phyloP scores from a whole-genome alignment of 2,329 filamentous ascomycete species.

The Aureobasidium sp. region DNA sequence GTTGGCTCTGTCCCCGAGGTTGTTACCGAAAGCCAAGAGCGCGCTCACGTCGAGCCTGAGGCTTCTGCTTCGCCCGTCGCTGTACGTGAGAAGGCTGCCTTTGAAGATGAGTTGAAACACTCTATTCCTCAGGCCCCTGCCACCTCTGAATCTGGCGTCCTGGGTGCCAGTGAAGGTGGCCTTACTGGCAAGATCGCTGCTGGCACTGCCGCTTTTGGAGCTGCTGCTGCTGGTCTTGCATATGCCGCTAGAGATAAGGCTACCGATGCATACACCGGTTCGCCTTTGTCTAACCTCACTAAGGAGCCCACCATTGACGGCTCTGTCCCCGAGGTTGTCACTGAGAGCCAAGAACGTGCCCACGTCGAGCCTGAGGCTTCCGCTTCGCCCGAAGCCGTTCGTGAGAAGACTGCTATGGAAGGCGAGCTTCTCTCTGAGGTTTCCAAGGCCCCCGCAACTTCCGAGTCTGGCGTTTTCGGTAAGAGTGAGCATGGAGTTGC shows the following conservation, averaged over 20 bases:
- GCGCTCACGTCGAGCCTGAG: conserved; percentile 54
- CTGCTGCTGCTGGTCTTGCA: conserved; percentile 29
- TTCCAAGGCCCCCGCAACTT: conserved; percentile 27
- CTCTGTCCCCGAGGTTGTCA: conserved; percentile 52
- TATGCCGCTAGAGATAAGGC: conserved; percentile 25
- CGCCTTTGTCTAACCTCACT: not conserved
- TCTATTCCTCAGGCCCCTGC: conserved; percentile 39
- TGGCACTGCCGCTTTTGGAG: conserved; percentile 32
- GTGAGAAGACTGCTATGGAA: conserved; percentile 46
- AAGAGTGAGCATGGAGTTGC: conserved; percentile 14
- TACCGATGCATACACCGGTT: conserved; percentile 15
- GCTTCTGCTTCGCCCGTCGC: conserved; percentile 56
- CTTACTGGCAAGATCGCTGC: conserved; percentile 35
- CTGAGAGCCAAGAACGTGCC: conserved; percentile 61
- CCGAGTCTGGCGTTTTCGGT: conserved; percentile 29
- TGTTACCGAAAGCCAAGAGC: conserved; percentile 62
- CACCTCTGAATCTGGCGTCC: conserved; percentile 16
- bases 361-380: conserved; percentile 57
- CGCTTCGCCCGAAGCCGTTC: conserved; percentile 48
- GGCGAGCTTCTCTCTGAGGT: conserved; percentile 58
- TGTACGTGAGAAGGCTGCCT: conserved; percentile 32
- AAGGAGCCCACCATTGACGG: conserved; percentile 9
- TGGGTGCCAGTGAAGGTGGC: conserved; percentile 26
- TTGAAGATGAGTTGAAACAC: conserved; percentile 51
- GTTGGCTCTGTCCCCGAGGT: conserved; percentile 43